Evolutionary conservation across 129 eudicot genomes (phyloP).

Genomic region (Chrysanthemum makinoi): DNA sequence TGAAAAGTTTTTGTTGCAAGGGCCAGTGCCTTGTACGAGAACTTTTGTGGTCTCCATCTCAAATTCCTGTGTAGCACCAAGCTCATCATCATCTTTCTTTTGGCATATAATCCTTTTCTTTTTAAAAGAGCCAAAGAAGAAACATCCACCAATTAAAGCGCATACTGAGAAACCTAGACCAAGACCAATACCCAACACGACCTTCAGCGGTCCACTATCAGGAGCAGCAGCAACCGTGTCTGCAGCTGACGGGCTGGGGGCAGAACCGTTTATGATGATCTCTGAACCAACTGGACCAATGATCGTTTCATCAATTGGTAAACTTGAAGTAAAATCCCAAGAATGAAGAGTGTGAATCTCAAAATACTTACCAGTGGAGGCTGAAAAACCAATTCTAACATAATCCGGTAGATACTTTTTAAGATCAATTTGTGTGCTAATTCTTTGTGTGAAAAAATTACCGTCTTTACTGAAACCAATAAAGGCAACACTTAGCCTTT

Average conservation of each 20-base stretch:
- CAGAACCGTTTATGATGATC: not conserved
- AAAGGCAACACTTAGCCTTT: constrained; percentile 20
- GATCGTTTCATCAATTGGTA: constrained; percentile 17
- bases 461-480: not conserved
- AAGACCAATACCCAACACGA: constrained; percentile 13
- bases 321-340: constrained; percentile 27
- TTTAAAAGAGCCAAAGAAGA: constrained; percentile 9
- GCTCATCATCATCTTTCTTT: not conserved
- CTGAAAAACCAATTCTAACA: constrained; percentile 37
- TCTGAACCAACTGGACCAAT: constrained; percentile 7
- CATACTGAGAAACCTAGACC: constrained; percentile 8
- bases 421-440: constrained; percentile 30
- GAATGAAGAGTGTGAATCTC: constrained; percentile 29
- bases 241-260: constrained; percentile 5
- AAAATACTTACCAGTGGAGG: constrained; percentile 23
- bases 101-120: constrained; percentile 5
- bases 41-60: constrained; percentile 36
- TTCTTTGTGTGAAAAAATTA: not conserved
- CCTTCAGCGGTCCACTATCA: not conserved
- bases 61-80: constrained; percentile 20
- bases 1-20: constrained; percentile 40
- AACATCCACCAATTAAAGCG: constrained; percentile 13
- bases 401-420: constrained; percentile 29
- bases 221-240: constrained; percentile 3
- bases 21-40: constrained; percentile 33